phyloP scores from a whole-genome alignment of 169 alveolate genomes.

The Plasmodium relictum region DNA sequence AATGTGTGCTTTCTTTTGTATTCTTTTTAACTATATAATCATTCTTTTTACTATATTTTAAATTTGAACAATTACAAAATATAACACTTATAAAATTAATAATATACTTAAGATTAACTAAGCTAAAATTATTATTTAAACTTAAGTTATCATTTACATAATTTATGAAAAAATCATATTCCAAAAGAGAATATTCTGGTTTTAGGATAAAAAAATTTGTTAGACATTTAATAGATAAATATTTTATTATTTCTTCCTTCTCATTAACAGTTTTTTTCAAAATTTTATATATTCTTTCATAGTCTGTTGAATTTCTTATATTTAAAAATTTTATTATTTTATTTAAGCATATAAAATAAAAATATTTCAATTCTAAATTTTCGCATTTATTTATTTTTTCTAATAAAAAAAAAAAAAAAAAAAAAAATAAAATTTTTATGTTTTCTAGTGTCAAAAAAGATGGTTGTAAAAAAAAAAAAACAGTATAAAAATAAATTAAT shows the following conservation, averaged over 20 bases:
- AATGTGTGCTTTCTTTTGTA: not conserved
- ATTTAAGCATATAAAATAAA: constrained; percentile 19
- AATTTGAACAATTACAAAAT: constrained; percentile 63
- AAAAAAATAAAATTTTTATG: not conserved
- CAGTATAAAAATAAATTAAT: not conserved
- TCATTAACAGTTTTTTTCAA: constrained; percentile 42
- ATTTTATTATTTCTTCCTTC: constrained; percentile 58
- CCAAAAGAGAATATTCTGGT: constrained; percentile 71
- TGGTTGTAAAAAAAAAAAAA: not conserved
- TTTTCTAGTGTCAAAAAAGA: too few relatives aligned
- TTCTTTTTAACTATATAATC: constrained; percentile 5
- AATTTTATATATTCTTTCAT: constrained; percentile 44
- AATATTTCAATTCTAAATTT: constrained; percentile 30
- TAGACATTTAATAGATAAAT: constrained; percentile 35
- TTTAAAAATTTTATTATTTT: constrained; percentile 21
- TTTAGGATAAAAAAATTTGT: constrained; percentile 33
- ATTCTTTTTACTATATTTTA: constrained; percentile 22
- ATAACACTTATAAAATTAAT: constrained; percentile 33
- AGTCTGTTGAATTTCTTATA: constrained; percentile 1
- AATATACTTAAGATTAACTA: constrained; percentile 27
- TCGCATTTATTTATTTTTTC: constrained; percentile 52
- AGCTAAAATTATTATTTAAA: constrained; percentile 6
- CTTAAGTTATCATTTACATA: constrained; percentile 2
- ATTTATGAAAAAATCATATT: constrained; percentile 55
- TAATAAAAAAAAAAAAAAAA: constrained; percentile 9